phyloP scores from a whole-genome alignment of 176 grass and related monocot genomes.

The Lolium perenne region DNA sequence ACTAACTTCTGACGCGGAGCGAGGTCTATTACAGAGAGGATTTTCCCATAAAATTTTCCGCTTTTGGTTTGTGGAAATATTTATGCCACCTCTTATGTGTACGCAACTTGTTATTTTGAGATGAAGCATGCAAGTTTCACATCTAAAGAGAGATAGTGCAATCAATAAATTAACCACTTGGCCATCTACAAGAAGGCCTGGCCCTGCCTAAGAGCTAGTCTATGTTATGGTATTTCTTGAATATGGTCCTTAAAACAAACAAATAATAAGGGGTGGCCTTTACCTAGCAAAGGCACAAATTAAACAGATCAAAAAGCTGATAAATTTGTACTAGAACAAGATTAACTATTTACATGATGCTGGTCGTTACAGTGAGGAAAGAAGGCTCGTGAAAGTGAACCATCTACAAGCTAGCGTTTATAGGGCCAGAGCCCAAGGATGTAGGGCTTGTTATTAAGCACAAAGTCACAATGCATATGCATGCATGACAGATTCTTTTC shows the following conservation, averaged over 20 bases:
- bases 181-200: not conserved
- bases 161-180: not conserved
- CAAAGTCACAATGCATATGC: slow-evolving; percentile 34
- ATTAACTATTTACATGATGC: slow-evolving; percentile 26
- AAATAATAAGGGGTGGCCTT: not conserved
- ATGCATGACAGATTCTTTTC: slow-evolving; percentile 51
- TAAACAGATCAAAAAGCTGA: slow-evolving; percentile 47
- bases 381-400: slow-evolving; percentile 53
- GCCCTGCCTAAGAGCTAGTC: not conserved
- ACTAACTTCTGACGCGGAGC: too few relatives aligned
- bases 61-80: too few relatives aligned
- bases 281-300: not conserved
- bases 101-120: slow-evolving; percentile 9
- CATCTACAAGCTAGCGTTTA: slow-evolving; percentile 25
- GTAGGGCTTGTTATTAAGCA: slow-evolving; percentile 46
- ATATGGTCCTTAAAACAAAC: not conserved
- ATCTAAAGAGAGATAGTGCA: not conserved
- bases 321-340: slow-evolving; percentile 17
- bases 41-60: too few relatives aligned
- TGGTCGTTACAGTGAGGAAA: slow-evolving; percentile 41
- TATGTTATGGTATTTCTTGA: slow-evolving; percentile 30
- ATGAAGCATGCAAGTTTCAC: not conserved
- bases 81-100: not conserved
- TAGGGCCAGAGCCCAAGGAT: slow-evolving; percentile 38
- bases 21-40: too few relatives aligned